A percentile compares a stretch with the other conserved stretches of the same genome.
Evolutionary conservation across 352 stramenopile species (phyloP).

Genomic region (Globisporangium canariense): DNA sequence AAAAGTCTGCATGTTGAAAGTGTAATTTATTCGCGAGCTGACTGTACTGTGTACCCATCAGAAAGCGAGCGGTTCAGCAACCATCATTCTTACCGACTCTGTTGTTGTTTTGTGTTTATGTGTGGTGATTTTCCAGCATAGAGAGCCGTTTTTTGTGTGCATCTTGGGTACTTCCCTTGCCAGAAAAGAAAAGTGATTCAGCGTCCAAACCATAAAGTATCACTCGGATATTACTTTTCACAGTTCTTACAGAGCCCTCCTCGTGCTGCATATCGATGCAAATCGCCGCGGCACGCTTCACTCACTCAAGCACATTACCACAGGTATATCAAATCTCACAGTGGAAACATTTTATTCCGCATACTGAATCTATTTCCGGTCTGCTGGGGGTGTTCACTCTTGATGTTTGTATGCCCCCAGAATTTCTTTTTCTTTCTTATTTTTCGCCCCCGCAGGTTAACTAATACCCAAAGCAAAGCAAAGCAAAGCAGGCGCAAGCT

Average conservation of each 20-base stretch:
- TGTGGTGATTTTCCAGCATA: constrained; percentile 4
- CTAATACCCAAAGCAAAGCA: background rate
- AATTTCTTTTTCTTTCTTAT: constrained; percentile 1
- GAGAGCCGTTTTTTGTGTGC: constrained; percentile 10
- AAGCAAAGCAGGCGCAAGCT: background rate
- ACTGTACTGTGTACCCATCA: constrained; percentile 8
- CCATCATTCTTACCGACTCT: background rate
- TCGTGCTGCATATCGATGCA: background rate
- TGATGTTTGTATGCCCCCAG: background rate
- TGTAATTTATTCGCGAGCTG: background rate
- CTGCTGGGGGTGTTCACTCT: background rate
- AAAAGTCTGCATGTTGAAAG: background rate
- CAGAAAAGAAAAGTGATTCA: constrained; percentile 3
- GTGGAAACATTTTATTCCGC: background rate
- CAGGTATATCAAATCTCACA: background rate
- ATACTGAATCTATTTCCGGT: too few relatives aligned
- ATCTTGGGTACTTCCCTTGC: background rate
- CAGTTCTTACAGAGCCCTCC: background rate
- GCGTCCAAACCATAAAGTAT: background rate
- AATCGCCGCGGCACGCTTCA: background rate
- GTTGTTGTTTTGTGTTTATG: background rate
- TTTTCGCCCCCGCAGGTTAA: background rate
- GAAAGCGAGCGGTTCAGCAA: background rate
- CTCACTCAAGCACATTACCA: background rate
- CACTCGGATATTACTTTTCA: background rate